These are phyloP conservation scores for Apiospora malaysiana DNA, from an alignment of 2,329 filamentous ascomycete genomes.

Conservation along the genomic window DNA sequence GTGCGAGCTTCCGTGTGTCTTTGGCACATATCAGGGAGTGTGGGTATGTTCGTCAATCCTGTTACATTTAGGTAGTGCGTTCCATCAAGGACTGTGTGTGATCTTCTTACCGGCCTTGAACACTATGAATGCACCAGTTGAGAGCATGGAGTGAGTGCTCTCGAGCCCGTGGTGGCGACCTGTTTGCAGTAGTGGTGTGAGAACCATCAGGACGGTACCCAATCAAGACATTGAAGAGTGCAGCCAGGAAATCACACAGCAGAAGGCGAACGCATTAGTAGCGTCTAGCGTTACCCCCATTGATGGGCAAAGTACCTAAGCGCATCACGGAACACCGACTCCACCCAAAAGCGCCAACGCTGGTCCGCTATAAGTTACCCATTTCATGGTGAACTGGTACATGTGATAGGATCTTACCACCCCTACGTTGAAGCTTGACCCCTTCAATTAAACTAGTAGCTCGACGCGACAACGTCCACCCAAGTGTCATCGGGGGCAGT, in stretches of 20 bases:
- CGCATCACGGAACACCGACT: not conserved
- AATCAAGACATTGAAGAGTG: not conserved
- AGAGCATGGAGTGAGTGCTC: not conserved
- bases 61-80: not conserved
- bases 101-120: not conserved
- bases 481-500: not conserved
- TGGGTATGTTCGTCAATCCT: not conserved
- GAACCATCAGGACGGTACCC: not conserved
- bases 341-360: not conserved
- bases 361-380: not conserved
- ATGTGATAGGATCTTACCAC: not conserved
- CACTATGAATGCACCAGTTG: not conserved
- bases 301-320: not conserved
- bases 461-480: constrained; percentile 10
- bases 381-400: not conserved
- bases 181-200: not conserved
- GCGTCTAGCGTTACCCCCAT: not conserved
- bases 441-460: not conserved
- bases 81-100: not conserved
- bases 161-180: not conserved
- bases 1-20: not conserved
- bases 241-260: not conserved
- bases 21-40: not conserved
- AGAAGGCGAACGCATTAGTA: constrained; percentile 4
- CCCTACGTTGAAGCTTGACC: not conserved